Evolutionary conservation across 176 grass and related monocot genomes (phyloP), one percentile per base, ranked within the genome.

Genomic region (Ampelocalamus luodianensis): DNA sequence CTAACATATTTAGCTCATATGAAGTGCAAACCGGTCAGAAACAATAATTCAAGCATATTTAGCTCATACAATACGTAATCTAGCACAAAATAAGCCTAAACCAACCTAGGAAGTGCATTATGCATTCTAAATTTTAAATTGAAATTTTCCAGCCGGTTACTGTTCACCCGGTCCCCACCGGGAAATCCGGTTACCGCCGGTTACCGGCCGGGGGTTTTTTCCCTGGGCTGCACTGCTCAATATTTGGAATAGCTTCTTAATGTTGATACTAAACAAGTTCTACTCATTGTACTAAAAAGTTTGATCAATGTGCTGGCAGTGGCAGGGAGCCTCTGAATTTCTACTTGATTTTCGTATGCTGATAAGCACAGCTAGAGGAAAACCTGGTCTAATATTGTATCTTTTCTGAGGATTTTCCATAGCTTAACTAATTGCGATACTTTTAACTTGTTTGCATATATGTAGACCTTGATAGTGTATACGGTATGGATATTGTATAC

Each of bases 401-500:
- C 18, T 48, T 67, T 78, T 85, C 4, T 69, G 65, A 23, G 42
- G 7, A 26, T 79, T 38, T 79, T 54, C 27, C 14, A 20, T 55
- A 22, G 46, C 27, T 16, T 42, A 42, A 42, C 39, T 42, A 42
- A 68, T 36, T 68, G 4, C 51, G 61, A 15, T 36, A 26, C 64
- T 18, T 18, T 75, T 67, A 69, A 46, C 39, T 42, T 1, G 39
- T 40, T 40, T 40, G 39, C 39, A 40, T 40, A 40, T 40, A 40
- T 40, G 39, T 40, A 40, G 39, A 40, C 6, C 39, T 6, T 40
- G 39, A 7, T 40, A 40, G 39, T 40, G 39, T 11, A 62, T 22
- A 29, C 44, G 26, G 8, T 42, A 50, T 74, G 1, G 32, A 61
- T 79, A 23, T 26, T 72, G 1, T 45, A 62, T 77, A 56, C 13